phyloP scores from a whole-genome alignment of 1,284 basidiomycete genomes.

The Gomphus bonarii region DNA sequence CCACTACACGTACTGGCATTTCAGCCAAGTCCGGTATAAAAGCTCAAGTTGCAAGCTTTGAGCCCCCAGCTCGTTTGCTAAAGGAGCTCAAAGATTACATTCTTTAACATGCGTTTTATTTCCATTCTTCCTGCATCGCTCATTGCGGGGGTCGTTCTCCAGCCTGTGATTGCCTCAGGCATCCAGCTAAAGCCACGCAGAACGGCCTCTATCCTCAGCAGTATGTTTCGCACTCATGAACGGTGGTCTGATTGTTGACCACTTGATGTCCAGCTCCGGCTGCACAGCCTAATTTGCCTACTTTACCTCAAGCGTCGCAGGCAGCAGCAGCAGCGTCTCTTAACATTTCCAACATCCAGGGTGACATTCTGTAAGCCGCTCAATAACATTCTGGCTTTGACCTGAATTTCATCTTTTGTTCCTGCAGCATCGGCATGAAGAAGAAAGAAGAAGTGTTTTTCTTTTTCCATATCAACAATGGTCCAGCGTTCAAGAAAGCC shows the following conservation, averaged over 20 bases:
- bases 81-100: background rate
- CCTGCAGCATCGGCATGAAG: constrained; percentile 21
- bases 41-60: background rate
- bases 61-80: background rate
- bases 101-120: background rate
- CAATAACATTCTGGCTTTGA: background rate
- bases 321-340: constrained; percentile 5
- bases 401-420: background rate
- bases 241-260: background rate
- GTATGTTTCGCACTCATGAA: background rate
- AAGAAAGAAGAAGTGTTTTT: constrained; percentile 25
- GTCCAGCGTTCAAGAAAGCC: constrained; percentile 21
- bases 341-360: constrained; percentile 14
- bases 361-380: constrained; percentile 14
- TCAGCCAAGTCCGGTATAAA: background rate
- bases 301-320: background rate
- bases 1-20: background rate
- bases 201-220: constrained; percentile 1
- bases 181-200: background rate
- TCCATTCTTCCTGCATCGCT: background rate
- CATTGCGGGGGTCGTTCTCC: constrained; percentile 4
- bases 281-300: constrained; percentile 6
- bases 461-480: constrained; percentile 24
- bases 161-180: background rate
- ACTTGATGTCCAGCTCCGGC: background rate